Base-by-base conservation (phyloP, 2,329 filamentous ascomycete genomes). In the Aphanoascus verrucosus region DNA sequence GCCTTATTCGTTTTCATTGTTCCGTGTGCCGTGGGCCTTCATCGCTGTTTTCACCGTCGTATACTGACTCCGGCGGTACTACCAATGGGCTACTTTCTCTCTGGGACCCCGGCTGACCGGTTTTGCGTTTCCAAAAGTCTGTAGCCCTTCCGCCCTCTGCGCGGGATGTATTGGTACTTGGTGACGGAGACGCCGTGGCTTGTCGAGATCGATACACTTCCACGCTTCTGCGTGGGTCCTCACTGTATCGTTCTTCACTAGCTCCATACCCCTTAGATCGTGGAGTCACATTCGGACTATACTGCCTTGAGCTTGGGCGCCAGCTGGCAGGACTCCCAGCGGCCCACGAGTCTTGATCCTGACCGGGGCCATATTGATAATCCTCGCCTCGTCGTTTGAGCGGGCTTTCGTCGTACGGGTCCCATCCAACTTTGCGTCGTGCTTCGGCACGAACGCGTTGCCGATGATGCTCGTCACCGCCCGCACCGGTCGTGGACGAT, bases 341-440 rank as follows among this genome's bases (percentile, higher is more conserved):
- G 9, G 34, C 34, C 20, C 42, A 46, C 34, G 45, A 55, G 5
- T 49, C 48, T 17, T 61, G 7, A 40, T 62, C 56, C 57, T 63
- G 35, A 44, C 61, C 47, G 54, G 55, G 46, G 52, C 64, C 56
- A 52, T 78, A 77, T 46, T 82, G 75, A 59, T 85, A 84, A n/a
- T 82, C 80, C 62, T 86, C 83, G 1, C 81, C 80, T 2, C 80
- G 72, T 11, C 75, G 72, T 63, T 86, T 86, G 49, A 86, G 72
- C 0, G 83, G 83, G 54, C 79, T 83, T 63, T 86, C 83, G 55
- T 86, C 80, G 64, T 86, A 86, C 0, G 83, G 83, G 63, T 86
- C 83, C 67, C 85, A 86, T 11, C 83, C 83, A 0, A 86, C 81
- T 46, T 80, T 72, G 47, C 75, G 69, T 19, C 80, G 67, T 3